These are phyloP conservation scores for Phallus indusiatus DNA, from an alignment of 768 basidiomycete genomes.

Conservation along the genomic window DNA sequence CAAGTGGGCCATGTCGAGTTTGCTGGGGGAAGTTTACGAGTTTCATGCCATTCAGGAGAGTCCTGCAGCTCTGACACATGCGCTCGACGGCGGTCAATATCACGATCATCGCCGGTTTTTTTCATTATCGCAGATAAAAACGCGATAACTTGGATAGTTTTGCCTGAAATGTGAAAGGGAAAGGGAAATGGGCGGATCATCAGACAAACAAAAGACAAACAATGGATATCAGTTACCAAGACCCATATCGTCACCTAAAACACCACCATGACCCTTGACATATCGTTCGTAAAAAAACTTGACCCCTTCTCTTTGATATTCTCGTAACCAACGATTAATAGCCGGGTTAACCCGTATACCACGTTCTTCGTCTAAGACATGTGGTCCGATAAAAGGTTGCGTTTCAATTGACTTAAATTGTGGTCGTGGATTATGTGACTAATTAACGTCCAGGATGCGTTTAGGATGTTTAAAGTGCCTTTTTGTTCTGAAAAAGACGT, in stretches of 20 bases:
- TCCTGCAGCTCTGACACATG: slow-evolving; percentile 65
- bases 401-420: slow-evolving; percentile 38
- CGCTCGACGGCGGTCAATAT: slow-evolving; percentile 55
- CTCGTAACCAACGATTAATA: slow-evolving; percentile 81
- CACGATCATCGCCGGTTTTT: slow-evolving; percentile 57
- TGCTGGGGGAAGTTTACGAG: slow-evolving; percentile 50
- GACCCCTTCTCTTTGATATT: slow-evolving; percentile 85
- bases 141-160: slow-evolving; percentile 90
- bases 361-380: slow-evolving; percentile 40
- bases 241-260: slow-evolving; percentile 97
- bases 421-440: slow-evolving; percentile 42
- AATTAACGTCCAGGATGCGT: not conserved
- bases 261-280: slow-evolving; percentile 55
- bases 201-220: not conserved
- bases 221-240: slow-evolving; percentile 30
- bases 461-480: slow-evolving; percentile 7
- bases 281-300: slow-evolving; percentile 74
- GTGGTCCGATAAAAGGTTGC: slow-evolving; percentile 34
- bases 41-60: slow-evolving; percentile 39
- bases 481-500: slow-evolving; percentile 5
- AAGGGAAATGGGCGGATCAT: not conserved
- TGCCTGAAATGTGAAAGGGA: slow-evolving; percentile 40
- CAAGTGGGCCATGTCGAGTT: slow-evolving; percentile 77
- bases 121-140: slow-evolving; percentile 89
- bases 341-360: slow-evolving; percentile 48